Base-by-base conservation (phyloP, 2,329 filamentous ascomycete species). In the Fusarium citri region DNA sequence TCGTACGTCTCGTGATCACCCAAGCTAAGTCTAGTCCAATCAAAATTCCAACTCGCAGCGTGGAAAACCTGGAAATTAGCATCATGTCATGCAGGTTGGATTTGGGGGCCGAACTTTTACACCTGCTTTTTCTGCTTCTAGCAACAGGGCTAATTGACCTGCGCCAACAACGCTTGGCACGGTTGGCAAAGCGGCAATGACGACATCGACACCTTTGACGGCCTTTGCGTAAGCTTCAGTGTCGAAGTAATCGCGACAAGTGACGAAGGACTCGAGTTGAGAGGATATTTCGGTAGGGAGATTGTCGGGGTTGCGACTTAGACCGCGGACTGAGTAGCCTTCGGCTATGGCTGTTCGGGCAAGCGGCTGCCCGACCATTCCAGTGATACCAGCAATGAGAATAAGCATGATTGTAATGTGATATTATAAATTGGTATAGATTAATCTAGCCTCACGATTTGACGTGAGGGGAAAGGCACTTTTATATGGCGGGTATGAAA, bases 1-100 rank as follows among this genome's bases (percentile, higher is more conserved):
- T 63, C 58, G 1, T 63, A 63, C 1, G 42, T 63, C 7, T 63
- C 58, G 18, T 63, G 48, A 14, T 63, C 58, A 8, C 60, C 58
- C 15, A 63, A 25, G 8, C 41, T 26, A 3, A 63, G 48, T 3
- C 34, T 63, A 6, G 60, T 48, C 60, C 60, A 63, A 9, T 63
- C 48, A 25, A 55, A 63, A 18, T 62, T 63, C 48, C 58, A 63
- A 3, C 42, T 48, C 0, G 60, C 58, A 5, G 60, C 60, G 2
- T 63, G 58, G 18, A 63, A 63, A 37, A 54, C 25, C 59, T 62
- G 14, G 7, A 26, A 3, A 20, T 61, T 15, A 62, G 28, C 16
- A 7, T 9, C 14, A 23, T 18, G 11, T 1, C 8, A 28, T 23
- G 11, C 51, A 31, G 22, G 20, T 23, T 12, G 8, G 1, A 0